Base-by-base conservation (phyloP, 495 filamentous ascomycete genomes). In the Letharia columbiana region DNA sequence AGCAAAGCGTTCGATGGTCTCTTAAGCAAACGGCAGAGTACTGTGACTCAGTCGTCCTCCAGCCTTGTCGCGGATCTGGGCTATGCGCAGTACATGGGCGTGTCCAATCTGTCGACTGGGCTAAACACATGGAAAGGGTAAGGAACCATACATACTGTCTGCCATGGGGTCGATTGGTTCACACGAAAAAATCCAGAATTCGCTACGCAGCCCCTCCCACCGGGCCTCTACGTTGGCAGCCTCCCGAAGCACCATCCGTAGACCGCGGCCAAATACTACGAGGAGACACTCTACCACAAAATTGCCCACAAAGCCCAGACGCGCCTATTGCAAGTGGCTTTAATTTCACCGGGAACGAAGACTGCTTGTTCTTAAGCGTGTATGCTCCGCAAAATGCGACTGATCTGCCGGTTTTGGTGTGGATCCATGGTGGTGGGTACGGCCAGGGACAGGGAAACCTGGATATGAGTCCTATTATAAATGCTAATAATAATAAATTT, bases 381-480 rank as follows among this genome's bases (percentile, higher is more conserved):
- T 86, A 84, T 72, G 79, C 83, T 2, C 78, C 68, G 9, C 56
- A 62, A 6, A 68, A 71, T 20, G 66, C 75, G 60, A 64, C 73
- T 20, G 78, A 74, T 40, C 75, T 83, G 20, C 86, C 85, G 0
- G 85, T 88, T 0, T 72, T 87, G 3, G 80, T 86, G 7, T 79
- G 79, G 35, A 87, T 86, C 68, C 86, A 85, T 69, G 86, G 86
- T 33, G 86, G 86, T 4, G 85, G 75, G 0, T 88, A 85, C 71
- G 72, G 71, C 12, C 9, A 8, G 3, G 71, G 71, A 3, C 60
- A 62, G 39, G 72, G 64, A 8, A 65, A 65, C 41, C 11, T 52
- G 10, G 69, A 71, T 45, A 15, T 74, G 41, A 52, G 54, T 28
- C 15, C 62, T 1, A 69, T 74, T 4, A 71, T 74, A 4, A 67